Evolutionary conservation across 129 eudicot genomes (phyloP), one percentile per base, ranked within the genome.

Genomic region (Oenanthe sinensis): DNA sequence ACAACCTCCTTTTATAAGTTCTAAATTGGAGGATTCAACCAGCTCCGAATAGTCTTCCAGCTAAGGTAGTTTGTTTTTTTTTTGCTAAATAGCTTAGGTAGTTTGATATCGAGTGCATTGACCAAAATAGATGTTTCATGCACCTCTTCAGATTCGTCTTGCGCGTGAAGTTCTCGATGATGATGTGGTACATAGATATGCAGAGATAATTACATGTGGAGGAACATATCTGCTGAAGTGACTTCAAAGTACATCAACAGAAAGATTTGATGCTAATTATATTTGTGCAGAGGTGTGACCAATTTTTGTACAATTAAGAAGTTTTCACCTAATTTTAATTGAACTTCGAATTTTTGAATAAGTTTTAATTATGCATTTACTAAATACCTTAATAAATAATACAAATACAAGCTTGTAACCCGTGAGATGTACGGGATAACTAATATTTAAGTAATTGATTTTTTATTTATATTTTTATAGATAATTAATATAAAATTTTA

Each of bases 81-180:
- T n/a, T n/a, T n/a, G n/a, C n/a, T n/a, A n/a, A n/a, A n/a, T n/a
- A n/a, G 45, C 46, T 36, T 37, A 17, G 22, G 26, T 39, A 69
- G 74, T 37, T 69, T 69, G 74, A 69, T 69, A 37, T 69, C 74
- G 6, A 69, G 47, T 4, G 74, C 74, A 37, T 69, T 69, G 47
- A 69, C 47, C 40, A 69, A 69, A 37, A 37, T 69, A 36, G 74
- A 69, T 69, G 47, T 37, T 36, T 69, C 74, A 0, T 37, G 5
- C 47, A 37, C 47, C 47, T 69, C 74, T 7, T 6, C 47, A 17
- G 47, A 33, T 69, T 69, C 74, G 11, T 69, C 74, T 67, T 9
- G 43, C 37, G 3, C 16, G 0, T 11, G 72, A 12, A 67, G 43
- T 67, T 60, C 36, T 19, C 4, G 11, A n/a, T 24, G 65, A 55